Percentiles rank a stretch among this genome's conserved stretches.
These are phyloP conservation scores for Zygosaccharomyces lentus DNA, from an alignment of 805 yeast species.

Conservation along the genomic window DNA sequence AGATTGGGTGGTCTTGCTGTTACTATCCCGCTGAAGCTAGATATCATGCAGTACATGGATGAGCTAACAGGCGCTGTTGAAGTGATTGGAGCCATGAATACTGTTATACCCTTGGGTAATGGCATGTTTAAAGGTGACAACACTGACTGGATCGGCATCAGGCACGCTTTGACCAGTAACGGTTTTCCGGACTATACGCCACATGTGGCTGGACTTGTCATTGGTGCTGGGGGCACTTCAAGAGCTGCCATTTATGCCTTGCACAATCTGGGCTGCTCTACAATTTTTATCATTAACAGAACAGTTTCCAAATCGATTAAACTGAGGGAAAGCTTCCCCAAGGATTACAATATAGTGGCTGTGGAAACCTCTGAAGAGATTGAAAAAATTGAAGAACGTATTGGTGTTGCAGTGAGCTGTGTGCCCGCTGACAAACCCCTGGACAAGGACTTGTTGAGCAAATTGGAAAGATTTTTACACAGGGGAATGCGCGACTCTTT, in stretches of 20 bases:
- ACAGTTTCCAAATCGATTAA: constrained; percentile 61
- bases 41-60: constrained; percentile 61
- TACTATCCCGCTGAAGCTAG: constrained; percentile 88
- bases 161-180: constrained; percentile 54
- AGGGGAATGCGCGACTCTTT: constrained; percentile 41
- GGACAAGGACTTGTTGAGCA: constrained; percentile 46
- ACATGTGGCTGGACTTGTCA: constrained; percentile 59
- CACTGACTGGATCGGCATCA: constrained; percentile 94
- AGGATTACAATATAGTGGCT: constrained; percentile 52
- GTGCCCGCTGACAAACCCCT: constrained; percentile 78
- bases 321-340: constrained; percentile 58
- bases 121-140: constrained; percentile 72
- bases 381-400: constrained; percentile 36
- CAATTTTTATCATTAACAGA: constrained; percentile 77
- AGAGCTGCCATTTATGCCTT: constrained; percentile 92
- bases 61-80: constrained; percentile 72
- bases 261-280: constrained; percentile 67
- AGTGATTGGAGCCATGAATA: constrained; percentile 91
- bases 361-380: constrained; percentile 49
- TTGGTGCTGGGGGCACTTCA: constrained; percentile 98
- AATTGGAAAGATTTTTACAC: constrained; percentile 45
- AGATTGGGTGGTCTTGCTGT: constrained; percentile 91
- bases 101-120: constrained; percentile 54
- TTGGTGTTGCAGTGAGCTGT: constrained; percentile 68
- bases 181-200: constrained; percentile 51